A percentile compares a stretch with the other conserved stretches of the same genome.
Evolutionary conservation across 176 grass and related monocot species (phyloP).

Genomic region (Phoenix dactylifera): DNA sequence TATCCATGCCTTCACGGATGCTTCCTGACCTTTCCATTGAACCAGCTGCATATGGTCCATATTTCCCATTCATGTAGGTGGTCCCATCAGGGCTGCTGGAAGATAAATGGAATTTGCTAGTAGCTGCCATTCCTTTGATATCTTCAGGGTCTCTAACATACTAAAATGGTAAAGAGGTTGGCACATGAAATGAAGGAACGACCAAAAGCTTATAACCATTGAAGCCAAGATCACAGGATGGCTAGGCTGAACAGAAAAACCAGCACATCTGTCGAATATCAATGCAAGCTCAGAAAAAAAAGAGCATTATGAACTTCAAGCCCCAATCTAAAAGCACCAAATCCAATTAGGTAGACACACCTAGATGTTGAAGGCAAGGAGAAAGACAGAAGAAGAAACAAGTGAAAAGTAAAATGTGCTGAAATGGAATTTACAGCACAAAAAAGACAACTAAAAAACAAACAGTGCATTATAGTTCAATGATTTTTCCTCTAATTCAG

Average conservation of each 20-base stretch:
- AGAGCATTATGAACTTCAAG: no score
- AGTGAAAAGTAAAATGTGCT: no score
- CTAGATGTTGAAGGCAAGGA: no score
- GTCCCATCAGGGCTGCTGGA: constrained; percentile 63
- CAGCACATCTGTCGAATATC: no score
- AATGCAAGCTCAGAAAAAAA: no score
- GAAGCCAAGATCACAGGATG: neutral
- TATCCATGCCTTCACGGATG: constrained; percentile 57
- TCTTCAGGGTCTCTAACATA: neutral
- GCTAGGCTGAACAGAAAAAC: neutral
- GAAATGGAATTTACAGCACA: no score
- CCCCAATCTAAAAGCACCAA: no score
- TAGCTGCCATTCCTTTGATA: constrained; percentile 42
- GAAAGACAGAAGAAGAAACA: no score
- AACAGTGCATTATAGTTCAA: no score
- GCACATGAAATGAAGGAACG: neutral
- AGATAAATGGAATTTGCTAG: constrained; percentile 61
- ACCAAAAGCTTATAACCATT: neutral
- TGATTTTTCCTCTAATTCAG: no score
- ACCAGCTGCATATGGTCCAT: constrained; percentile 36
- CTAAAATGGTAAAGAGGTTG: neutral
- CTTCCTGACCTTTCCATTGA: constrained; percentile 66
- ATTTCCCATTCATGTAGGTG: constrained; percentile 41
- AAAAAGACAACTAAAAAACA: no score
- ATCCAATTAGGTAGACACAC: no score